A percentile compares a stretch with the other conserved stretches of the same genome.
Evolutionary conservation across 345 rosid species (phyloP).

Genomic region (Camelina laxa): DNA sequence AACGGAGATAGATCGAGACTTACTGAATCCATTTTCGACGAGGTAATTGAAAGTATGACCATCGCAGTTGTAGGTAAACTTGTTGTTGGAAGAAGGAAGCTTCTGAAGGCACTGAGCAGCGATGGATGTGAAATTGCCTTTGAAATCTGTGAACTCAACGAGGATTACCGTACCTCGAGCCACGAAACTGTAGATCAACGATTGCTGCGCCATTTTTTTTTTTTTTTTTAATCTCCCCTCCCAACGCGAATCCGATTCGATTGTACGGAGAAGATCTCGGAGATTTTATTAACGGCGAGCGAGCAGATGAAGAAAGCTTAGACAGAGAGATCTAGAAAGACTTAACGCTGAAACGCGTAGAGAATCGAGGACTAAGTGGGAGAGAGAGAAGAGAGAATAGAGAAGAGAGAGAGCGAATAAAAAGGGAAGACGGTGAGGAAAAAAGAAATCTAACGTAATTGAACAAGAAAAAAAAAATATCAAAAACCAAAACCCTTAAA

Average conservation of each 20-base stretch:
- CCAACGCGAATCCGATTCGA: neutral
- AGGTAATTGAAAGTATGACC: constrained; percentile 87
- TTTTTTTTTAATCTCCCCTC: too few species aligned
- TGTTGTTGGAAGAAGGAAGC: constrained; percentile 72
- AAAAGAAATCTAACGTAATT: constrained; percentile 27
- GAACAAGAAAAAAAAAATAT: neutral
- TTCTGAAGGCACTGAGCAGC: constrained; percentile 79
- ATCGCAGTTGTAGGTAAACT: constrained; percentile 77
- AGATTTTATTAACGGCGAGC: constrained; percentile 29
- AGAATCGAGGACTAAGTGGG: constrained; percentile 34
- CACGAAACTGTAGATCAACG: constrained; percentile 78
- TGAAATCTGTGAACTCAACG: constrained; percentile 73
- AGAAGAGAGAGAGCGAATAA: neutral
- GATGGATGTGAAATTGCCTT: constrained; percentile 73
- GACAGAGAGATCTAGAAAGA: constrained; percentile 39
- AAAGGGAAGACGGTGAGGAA: neutral
- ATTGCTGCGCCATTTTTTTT: constrained; percentile 69
- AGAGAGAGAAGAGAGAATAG: constrained; percentile 13
- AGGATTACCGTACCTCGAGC: constrained; percentile 75
- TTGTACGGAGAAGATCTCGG: constrained; percentile 6
- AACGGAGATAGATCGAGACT: constrained; percentile 35
- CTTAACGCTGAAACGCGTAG: constrained; percentile 44
- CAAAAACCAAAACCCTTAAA: constrained; percentile 26
- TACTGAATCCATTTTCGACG: constrained; percentile 80
- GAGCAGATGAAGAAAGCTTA: neutral